Base-by-base conservation (phyloP, 306 rosid species). In the Vachellia pachyceras region DNA sequence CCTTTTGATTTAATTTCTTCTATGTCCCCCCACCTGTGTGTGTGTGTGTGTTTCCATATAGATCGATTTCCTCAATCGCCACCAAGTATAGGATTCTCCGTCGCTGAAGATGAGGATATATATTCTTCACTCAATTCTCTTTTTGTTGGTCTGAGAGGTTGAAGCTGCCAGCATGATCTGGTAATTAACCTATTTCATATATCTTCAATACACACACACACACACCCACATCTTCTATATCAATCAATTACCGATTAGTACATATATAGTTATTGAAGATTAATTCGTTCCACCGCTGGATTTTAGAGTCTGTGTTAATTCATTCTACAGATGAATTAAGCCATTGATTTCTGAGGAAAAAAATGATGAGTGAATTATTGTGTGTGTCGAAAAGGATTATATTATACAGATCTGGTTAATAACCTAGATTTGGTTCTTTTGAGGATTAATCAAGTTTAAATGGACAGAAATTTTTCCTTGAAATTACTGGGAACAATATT, bases 161-260 rank as follows among this genome's bases (percentile, higher is more conserved):
- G 93, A 91, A 93, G 97, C 97, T 93, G 97, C 97, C 97, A 93
- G 97, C 97, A 90, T 93, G 97, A 93, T 93, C 97, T 93, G 97
- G 91, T 91, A 86, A 88, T 77, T 25, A 60, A 75, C 77, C 70
- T 20, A 22, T 5, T 23, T 58, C 6, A 9, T 58, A 58, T 10
- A 22, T 25, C 29, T 49, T 12, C 55, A 49, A 18, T 54, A 54
- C n/a, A 46, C 1, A 46, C 3, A 46, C 33, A 29, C 33, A 44
- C 12, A 50, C 17, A 50, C 57, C 3, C 17, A 50, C 57, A 0
- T 50, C 22, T 17, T 13, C n/a, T 15, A 6, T 50, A 50, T 50
- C 22, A 4, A 50, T 50, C 57, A 50, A 14, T 49, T 20, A 44
- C 4, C 13, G 1, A 58, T 58, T 3, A 9, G 23, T 10, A 22